Conservation (phyloP, 306 rosid genomes). For the Spatholobus suberectus region DNA sequence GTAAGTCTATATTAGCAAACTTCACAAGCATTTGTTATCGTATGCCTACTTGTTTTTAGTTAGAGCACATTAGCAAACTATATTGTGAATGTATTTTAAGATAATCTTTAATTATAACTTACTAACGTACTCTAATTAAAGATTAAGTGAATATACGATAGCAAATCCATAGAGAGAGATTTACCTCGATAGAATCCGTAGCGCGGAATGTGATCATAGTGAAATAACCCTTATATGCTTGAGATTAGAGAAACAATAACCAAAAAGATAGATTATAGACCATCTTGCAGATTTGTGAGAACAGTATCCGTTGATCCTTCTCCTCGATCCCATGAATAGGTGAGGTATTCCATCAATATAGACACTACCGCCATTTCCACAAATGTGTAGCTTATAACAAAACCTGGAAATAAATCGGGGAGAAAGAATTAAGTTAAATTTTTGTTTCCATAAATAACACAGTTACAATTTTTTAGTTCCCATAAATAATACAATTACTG, state of each 20-base stretch:
- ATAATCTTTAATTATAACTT: no score
- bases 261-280: background rate
- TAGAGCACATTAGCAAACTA: no score
- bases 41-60: no score
- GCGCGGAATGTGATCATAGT: background rate
- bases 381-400: background rate
- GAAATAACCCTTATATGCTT: background rate
- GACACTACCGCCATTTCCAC: background rate
- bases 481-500: background rate
- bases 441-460: background rate
- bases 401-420: background rate
- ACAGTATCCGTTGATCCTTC: background rate
- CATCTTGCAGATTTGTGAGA: background rate
- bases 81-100: no score
- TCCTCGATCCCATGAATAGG: background rate
- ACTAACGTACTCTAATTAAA: no score
- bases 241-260: background rate
- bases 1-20: no score
- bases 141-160: no score
- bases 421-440: background rate
- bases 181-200: background rate
- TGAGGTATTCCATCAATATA: background rate
- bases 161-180: no score
- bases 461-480: background rate
- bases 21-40: no score